Conservation (phyloP, 176 grass and related monocot genomes). For the Eremochloa ophiuroides region DNA sequence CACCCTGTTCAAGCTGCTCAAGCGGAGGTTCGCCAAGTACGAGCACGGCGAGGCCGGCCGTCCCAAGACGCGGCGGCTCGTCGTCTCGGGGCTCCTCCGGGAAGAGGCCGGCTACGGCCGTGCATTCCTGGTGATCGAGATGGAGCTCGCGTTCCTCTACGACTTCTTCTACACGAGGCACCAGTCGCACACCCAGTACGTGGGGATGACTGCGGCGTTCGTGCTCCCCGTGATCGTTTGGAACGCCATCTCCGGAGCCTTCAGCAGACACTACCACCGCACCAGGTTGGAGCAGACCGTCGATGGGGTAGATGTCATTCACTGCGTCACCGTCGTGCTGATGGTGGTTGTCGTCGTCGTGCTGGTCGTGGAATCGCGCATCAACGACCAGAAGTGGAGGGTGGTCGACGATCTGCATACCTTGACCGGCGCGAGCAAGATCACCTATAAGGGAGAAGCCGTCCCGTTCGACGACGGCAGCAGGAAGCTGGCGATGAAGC, state of each 20-base stretch:
- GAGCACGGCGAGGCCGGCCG: background rate
- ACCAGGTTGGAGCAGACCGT: background rate
- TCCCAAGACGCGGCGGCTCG: background rate
- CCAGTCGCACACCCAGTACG: slow-evolving; percentile 11
- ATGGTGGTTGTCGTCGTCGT: background rate
- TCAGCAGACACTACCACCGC: slow-evolving; percentile 12
- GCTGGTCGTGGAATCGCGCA: background rate
- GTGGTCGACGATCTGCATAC: background rate
- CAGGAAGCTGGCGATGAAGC: background rate
- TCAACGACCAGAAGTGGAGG: slow-evolving; percentile 17
- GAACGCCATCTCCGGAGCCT: slow-evolving; percentile 3
- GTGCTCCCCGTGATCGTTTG: background rate
- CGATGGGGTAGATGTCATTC: background rate
- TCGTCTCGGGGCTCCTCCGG: slow-evolving; percentile 8
- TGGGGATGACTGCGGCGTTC: background rate
- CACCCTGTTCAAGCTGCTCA: slow-evolving; percentile 24
- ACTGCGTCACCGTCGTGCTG: background rate
- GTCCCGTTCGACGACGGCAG: background rate
- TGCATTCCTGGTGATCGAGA: slow-evolving; percentile 16
- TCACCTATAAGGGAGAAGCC: background rate
- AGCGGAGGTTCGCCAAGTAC: slow-evolving; percentile 11
- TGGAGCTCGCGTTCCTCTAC: slow-evolving; percentile 17
- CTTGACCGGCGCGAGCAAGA: background rate
- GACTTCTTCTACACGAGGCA: slow-evolving; percentile 30
- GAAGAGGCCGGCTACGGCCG: background rate